Percentiles rank a stretch among this genome's conserved stretches.
These are phyloP conservation scores for Tylopilus microsporus DNA, from an alignment of 1,284 basidiomycete genomes.

Conservation along the genomic window DNA sequence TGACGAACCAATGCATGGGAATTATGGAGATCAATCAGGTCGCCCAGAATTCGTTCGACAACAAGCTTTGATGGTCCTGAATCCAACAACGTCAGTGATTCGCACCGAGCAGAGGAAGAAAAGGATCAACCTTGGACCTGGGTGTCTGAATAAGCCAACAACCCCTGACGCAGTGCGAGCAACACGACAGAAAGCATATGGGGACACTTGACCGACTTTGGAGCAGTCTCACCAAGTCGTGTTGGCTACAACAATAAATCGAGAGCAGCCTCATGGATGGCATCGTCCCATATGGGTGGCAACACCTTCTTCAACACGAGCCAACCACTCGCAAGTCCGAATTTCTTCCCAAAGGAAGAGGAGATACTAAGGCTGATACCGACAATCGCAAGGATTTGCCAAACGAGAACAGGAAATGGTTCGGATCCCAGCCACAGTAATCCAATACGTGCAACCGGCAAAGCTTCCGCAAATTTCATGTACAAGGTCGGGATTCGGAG, in stretches of 20 bases:
- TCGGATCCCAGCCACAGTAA: slow-evolving; percentile 68
- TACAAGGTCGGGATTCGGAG: slow-evolving; percentile 52
- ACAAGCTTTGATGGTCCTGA: slow-evolving; percentile 23
- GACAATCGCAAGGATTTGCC: slow-evolving; percentile 58
- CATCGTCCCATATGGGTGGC: slow-evolving; percentile 61
- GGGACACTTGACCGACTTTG: slow-evolving; percentile 16
- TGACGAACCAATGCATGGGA: slow-evolving; percentile 62
- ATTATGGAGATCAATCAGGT: slow-evolving; percentile 58
- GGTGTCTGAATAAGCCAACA: slow-evolving; percentile 19
- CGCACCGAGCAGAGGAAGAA: too few relatives aligned
- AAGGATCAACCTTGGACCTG: slow-evolving; percentile 14
- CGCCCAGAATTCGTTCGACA: slow-evolving; percentile 47
- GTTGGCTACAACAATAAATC: slow-evolving; percentile 56
- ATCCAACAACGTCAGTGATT: not conserved
- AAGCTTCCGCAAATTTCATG: slow-evolving; percentile 57
- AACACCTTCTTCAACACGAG: slow-evolving; percentile 58
- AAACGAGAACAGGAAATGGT: slow-evolving; percentile 56
- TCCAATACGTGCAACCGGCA: slow-evolving; percentile 70
- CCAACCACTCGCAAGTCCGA: slow-evolving; percentile 76
- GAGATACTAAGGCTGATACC: slow-evolving; percentile 50
- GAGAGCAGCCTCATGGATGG: slow-evolving; percentile 61
- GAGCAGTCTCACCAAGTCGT: not conserved
- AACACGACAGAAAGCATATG: slow-evolving; percentile 68
- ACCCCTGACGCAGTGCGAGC: slow-evolving; percentile 49
- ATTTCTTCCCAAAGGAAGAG: slow-evolving; percentile 62